Conservation (phyloP, 2,329 filamentous ascomycete species). For the Aspergillus sp. region DNA sequence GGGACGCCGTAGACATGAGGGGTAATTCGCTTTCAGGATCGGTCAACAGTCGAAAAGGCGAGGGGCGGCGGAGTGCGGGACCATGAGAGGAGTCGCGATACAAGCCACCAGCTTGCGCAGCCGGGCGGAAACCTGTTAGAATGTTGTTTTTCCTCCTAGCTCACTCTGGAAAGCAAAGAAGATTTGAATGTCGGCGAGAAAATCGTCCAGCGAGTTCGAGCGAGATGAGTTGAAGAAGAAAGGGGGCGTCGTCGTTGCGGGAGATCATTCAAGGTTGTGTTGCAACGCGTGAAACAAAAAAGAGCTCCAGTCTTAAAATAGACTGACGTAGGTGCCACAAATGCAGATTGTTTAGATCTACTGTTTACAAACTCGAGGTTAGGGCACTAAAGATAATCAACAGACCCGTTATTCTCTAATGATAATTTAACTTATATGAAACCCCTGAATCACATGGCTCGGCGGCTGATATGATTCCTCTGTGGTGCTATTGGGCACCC, state of each 20-base stretch:
- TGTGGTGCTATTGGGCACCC: background rate
- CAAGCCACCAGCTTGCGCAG: conserved; percentile 31
- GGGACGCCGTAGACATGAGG: conserved; percentile 54
- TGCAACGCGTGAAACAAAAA: conserved; percentile 31
- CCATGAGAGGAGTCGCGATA: conserved; percentile 34
- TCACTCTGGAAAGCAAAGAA: background rate
- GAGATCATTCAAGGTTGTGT: conserved; percentile 18
- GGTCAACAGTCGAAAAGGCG: conserved; percentile 28
- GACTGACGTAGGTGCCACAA: conserved; percentile 25
- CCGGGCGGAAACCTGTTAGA: conserved; percentile 9
- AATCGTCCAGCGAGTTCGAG: conserved; percentile 13
- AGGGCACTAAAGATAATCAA: background rate
- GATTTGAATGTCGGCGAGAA: conserved; percentile 6
- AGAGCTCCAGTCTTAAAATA: conserved; percentile 17
- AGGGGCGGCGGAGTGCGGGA: conserved; percentile 36
- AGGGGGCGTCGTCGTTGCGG: conserved; percentile 25
- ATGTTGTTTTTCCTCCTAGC: background rate
- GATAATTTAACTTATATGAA: background rate
- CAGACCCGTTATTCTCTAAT: background rate
- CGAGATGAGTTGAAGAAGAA: conserved; percentile 22
- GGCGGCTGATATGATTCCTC: background rate
- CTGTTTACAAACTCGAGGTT: background rate
- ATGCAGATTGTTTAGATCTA: background rate
- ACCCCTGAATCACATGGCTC: background rate
- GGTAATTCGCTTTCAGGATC: conserved; percentile 30